Evolutionary conservation across 495 filamentous ascomycete genomes (phyloP).

Genomic region (Tuber umbilicatum): DNA sequence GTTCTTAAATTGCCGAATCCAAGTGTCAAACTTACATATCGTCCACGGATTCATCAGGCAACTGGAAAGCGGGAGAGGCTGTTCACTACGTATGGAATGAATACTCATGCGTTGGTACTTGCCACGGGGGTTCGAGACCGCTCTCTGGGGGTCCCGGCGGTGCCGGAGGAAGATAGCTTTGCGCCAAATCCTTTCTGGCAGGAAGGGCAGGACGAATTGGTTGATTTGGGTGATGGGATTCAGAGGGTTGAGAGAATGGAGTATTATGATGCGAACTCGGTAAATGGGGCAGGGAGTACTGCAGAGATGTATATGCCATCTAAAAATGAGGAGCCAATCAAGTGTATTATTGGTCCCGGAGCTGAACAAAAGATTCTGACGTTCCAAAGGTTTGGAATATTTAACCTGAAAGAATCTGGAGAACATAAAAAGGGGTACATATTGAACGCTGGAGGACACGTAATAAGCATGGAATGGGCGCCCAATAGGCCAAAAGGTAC

Average conservation of each 20-base stretch:
- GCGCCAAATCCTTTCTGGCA: constrained; percentile 32
- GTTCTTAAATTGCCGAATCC: constrained; percentile 29
- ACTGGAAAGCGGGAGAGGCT: constrained; percentile 39
- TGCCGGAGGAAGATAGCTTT: constrained; percentile 28
- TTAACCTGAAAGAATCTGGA: constrained; percentile 25
- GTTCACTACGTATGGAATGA: constrained; percentile 32
- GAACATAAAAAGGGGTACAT: constrained; percentile 30
- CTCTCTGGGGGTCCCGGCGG: constrained; percentile 32
- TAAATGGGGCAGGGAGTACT: constrained; percentile 5
- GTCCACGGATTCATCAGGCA: constrained; percentile 35
- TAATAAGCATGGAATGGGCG: constrained; percentile 38
- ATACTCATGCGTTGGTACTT: constrained; percentile 25
- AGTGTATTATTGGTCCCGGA: constrained; percentile 30
- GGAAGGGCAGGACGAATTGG: constrained; percentile 12
- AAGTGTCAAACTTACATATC: constrained; percentile 38
- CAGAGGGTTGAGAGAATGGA: constrained; percentile 23
- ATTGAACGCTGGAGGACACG: constrained; percentile 37
- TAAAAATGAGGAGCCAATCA: constrained; percentile 12
- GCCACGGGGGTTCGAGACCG: constrained; percentile 33
- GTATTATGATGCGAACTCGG: constrained; percentile 10
- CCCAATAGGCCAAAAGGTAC: constrained; percentile 34
- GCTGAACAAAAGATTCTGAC: constrained; percentile 28
- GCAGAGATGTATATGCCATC: constrained; percentile 23
- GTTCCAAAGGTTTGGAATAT: constrained; percentile 36
- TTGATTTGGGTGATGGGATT: constrained; percentile 25